Conservation (phyloP, 2,329 filamentous ascomycete species). For the Nothopassalora personata region DNA sequence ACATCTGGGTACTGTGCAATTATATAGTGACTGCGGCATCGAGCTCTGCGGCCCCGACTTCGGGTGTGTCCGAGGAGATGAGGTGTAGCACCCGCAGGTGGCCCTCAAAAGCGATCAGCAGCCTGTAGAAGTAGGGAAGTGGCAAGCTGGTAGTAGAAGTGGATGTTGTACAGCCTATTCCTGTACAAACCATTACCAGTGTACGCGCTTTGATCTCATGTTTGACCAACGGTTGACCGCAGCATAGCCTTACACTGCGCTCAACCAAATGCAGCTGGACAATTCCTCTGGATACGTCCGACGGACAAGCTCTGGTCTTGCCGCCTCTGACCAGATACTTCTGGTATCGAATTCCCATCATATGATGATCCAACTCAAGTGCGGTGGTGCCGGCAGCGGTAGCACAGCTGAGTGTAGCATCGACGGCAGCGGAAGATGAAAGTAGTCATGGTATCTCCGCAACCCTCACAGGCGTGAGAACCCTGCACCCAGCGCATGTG, state of each 20-base stretch:
- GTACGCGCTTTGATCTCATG: no score
- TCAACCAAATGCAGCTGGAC: no score
- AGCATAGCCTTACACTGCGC: no score
- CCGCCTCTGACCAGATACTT: no score
- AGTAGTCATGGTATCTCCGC: not conserved
- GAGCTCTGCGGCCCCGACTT: not conserved
- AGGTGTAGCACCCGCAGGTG: not conserved
- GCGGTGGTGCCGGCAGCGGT: slow-evolving; percentile 3
- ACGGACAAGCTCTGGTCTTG: no score
- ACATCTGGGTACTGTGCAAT: not conserved
- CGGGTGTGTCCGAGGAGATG: not conserved
- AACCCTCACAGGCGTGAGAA: not conserved
- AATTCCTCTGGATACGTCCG: no score
- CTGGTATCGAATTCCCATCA: no score
- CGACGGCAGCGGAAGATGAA: not conserved
- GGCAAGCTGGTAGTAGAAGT: no score
- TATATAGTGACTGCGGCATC: not conserved
- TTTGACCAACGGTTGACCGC: no score
- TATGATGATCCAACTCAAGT: not conserved
- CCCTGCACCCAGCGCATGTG: not conserved
- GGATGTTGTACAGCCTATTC: no score
- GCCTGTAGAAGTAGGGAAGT: not conserved
- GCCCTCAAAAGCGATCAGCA: not conserved
- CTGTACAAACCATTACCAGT: no score
- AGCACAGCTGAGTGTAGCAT: slow-evolving; percentile 1